A percentile compares a stretch with the other conserved stretches of the same genome.
These are phyloP conservation scores for Entomortierella lignicola DNA, from an alignment of 192 early-diverging fungal genomes.

Conservation along the genomic window DNA sequence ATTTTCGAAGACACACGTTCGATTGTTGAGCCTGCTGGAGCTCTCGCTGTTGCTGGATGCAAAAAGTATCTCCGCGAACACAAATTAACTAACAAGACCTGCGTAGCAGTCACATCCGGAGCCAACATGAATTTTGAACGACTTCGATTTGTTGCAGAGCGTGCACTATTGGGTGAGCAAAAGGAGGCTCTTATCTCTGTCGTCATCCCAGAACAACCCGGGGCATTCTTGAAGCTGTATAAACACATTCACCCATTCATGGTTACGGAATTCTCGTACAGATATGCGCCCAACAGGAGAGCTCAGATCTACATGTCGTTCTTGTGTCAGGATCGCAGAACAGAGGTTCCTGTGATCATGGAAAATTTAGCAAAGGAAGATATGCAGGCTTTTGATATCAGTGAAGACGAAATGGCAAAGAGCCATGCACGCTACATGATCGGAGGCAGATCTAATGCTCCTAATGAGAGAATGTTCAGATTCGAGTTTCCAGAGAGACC, in stretches of 20 bases:
- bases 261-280: conserved; percentile 94
- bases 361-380: conserved; percentile 62
- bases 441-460: conserved; percentile 82
- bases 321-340: conserved; percentile 75
- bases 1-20: conserved; percentile 92
- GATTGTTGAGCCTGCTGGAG: conserved; percentile 98
- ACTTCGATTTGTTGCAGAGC: conserved; percentile 96
- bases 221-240: conserved; percentile 77
- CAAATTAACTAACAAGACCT: conserved; percentile 64
- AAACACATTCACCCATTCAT: conserved; percentile 83
- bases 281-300: conserved; percentile 51
- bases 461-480: conserved; percentile 90
- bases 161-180: conserved; percentile 94
- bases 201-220: conserved; percentile 93
- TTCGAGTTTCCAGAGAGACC: conserved; percentile 98
- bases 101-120: conserved; percentile 87
- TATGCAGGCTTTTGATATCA: conserved; percentile 88
- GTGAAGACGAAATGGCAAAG: conserved; percentile 94
- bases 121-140: conserved; percentile 99
- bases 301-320: conserved; percentile 95
- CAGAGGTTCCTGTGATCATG: conserved; percentile 80
- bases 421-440: conserved; percentile 95
- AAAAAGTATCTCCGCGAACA: conserved; percentile 81
- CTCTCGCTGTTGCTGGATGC: conserved; percentile 85
- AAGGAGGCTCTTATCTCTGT: conserved; percentile 91